These are phyloP conservation scores for Aspergillus ochraceoroseus DNA, from an alignment of 2,329 filamentous ascomycete genomes.

Conservation along the genomic window DNA sequence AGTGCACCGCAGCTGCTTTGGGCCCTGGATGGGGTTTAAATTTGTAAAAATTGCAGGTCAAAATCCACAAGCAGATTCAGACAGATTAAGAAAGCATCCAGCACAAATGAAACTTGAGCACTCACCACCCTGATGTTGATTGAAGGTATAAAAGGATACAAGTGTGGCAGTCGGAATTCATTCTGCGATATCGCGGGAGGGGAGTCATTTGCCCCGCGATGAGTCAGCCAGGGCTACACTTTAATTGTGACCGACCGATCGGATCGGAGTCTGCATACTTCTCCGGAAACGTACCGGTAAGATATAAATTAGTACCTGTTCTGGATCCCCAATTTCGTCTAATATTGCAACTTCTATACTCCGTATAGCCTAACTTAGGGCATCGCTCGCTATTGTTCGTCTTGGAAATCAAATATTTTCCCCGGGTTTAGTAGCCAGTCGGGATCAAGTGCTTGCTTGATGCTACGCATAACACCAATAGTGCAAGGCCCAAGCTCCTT, in stretches of 20 bases:
- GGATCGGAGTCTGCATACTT: constrained; percentile 9
- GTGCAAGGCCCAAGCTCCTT: constrained; percentile 77
- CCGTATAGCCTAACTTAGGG: background rate
- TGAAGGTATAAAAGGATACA: constrained; percentile 17
- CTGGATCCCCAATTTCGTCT: background rate
- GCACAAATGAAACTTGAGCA: constrained; percentile 3
- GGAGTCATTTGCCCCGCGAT: constrained; percentile 21
- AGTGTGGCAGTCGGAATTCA: constrained; percentile 20
- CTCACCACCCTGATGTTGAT: constrained; percentile 22
- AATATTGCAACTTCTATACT: constrained; percentile 1
- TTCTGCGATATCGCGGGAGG: constrained; percentile 33
- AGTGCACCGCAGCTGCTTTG: background rate
- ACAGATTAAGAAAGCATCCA: background rate
- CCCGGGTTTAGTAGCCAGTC: constrained; percentile 87
- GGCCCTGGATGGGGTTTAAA: too few relatives aligned
- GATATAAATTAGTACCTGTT: background rate
- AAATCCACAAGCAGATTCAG: background rate
- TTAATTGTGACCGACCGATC: constrained; percentile 9
- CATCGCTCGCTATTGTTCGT: constrained; percentile 11
- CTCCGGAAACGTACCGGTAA: background rate
- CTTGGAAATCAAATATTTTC: constrained; percentile 71
- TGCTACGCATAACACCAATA: constrained; percentile 73
- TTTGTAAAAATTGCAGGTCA: too few relatives aligned
- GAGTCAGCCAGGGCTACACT: constrained; percentile 22
- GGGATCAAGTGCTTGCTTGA: constrained; percentile 80